Evolutionary conservation across 345 rosid species (phyloP), one percentile per base, ranked within the genome.

Genomic region (Populus simonii): DNA sequence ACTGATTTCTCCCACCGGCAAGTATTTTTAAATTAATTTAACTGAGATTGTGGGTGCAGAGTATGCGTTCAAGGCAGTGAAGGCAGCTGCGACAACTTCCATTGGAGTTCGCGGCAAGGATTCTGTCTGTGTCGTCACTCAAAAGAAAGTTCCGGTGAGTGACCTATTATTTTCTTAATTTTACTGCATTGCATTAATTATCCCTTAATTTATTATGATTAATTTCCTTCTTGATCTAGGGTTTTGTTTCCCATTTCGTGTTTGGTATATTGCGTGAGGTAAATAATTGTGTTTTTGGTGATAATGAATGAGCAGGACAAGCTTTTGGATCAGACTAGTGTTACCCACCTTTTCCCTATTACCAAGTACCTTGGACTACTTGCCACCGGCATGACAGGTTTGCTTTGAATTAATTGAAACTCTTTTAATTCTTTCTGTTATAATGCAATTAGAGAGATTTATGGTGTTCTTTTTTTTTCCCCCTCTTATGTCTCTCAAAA

Each of bases 141-240:
- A 96, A 89, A 96, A 96, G 94, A 96, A 96, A 86, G 98, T 96
- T 79, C 97, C 99, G 81, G 99, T 93, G 43, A 80, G 98, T 89
- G 23, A 22, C 4, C 25, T 45, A 2, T 45, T 45, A 3, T 47
- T 47, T 45, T 47, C 18, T 13, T 13, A 13, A 47, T 47, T 47
- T 3, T 15, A 47, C 51, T 47, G 51, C 51, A 47, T 47, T 47
- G 51, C 51, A 15, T 47, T 47, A 47, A 47, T 15, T 15, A 13
- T 47, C 51, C 11, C 51, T 12, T 47, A 45, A 45, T 45, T 11
- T 45, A 47, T 15, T 47, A 3, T 15, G 16, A 47, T 47, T 47
- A 47, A 47, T 75, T 25, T 70, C 68, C 55, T 15, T 65, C 77
- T 80, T 49, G 23, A 43, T 41, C 79, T 63, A 43, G 45, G 68